Conservation (phyloP, 1,284 basidiomycete species). For the Boletellus deceptivus region DNA sequence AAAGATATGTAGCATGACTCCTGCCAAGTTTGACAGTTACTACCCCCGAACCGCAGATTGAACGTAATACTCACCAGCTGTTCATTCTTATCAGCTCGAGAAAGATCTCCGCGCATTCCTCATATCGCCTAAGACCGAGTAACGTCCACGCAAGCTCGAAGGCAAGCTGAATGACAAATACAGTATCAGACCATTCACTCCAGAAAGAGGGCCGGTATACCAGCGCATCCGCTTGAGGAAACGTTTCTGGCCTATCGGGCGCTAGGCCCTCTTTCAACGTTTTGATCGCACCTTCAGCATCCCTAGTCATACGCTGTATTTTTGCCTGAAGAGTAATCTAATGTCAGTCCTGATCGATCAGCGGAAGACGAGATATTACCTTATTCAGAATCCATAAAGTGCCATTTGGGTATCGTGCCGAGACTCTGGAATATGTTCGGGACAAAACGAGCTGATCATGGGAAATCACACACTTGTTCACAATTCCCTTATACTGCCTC, state of each 20-base stretch:
- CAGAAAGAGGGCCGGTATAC: conserved; percentile 32
- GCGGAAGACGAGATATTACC: conserved; percentile 32
- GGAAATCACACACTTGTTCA: conserved; percentile 48
- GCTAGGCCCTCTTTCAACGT: conserved; percentile 60
- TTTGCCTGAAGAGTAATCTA: conserved; percentile 52
- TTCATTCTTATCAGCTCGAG: conserved; percentile 64
- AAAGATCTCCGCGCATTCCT: conserved; percentile 66
- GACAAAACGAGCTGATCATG: not conserved
- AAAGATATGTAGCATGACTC: conserved; percentile 77
- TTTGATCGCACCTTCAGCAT: conserved; percentile 60
- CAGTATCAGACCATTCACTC: not conserved
- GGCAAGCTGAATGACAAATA: conserved; percentile 46
- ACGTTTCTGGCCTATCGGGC: conserved; percentile 48
- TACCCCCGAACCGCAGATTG: not conserved
- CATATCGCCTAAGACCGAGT: conserved; percentile 59
- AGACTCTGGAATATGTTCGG: conserved; percentile 38
- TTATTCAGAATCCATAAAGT: conserved; percentile 75
- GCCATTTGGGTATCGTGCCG: conserved; percentile 61
- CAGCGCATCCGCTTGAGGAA: conserved; percentile 70
- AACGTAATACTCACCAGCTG: conserved; percentile 48
- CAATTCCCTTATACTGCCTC: conserved; percentile 59
- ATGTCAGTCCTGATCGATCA: not conserved
- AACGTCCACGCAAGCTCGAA: conserved; percentile 79
- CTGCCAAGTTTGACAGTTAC: conserved; percentile 32
- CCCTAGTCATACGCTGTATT: conserved; percentile 65